Percentiles rank a stretch among this genome's conserved stretches.
Conservation (phyloP, 2,329 filamentous ascomycete species). For the Epichloe amarillans region DNA sequence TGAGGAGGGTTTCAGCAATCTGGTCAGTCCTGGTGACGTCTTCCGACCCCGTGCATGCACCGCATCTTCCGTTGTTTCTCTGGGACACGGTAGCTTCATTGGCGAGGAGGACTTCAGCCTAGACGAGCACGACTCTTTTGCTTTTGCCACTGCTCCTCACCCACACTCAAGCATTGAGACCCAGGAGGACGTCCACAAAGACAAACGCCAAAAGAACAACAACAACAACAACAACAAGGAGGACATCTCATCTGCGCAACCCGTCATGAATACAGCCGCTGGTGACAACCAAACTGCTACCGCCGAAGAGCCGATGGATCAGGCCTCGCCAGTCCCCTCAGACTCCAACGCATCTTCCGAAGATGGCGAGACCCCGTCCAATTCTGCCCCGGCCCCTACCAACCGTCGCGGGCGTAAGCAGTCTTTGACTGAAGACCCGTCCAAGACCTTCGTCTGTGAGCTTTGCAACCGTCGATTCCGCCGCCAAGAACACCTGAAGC, state of each 20-base stretch:
- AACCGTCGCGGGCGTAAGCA: conserved; percentile 97
- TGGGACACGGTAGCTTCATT: conserved; percentile 66
- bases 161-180: conserved; percentile 31
- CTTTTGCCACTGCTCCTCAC: conserved; percentile 48
- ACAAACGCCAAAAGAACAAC: conserved; percentile 44
- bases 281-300: conserved; percentile 21
- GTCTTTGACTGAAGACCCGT: conserved; percentile 91
- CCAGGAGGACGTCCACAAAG: conserved; percentile 32
- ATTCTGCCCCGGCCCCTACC: conserved; percentile 41
- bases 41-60: conserved; percentile 59
- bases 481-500: conserved; percentile 95
- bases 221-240: conserved; percentile 32
- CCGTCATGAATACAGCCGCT: conserved; percentile 30
- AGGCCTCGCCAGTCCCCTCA: conserved; percentile 22
- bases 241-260: conserved; percentile 19
- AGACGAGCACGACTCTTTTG: conserved; percentile 51
- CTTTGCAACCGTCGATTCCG: conserved; percentile 95
- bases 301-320: conserved; percentile 22
- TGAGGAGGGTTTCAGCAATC: conserved; percentile 67
- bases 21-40: conserved; percentile 53
- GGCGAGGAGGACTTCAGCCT: conserved; percentile 65
- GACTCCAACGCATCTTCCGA: conserved; percentile 23
- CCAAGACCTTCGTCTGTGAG: conserved; percentile 95
- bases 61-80: conserved; percentile 52
- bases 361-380: conserved; percentile 32